These are phyloP conservation scores for Aspergillus biplanus DNA, from an alignment of 495 filamentous ascomycete species.

Conservation along the genomic window DNA sequence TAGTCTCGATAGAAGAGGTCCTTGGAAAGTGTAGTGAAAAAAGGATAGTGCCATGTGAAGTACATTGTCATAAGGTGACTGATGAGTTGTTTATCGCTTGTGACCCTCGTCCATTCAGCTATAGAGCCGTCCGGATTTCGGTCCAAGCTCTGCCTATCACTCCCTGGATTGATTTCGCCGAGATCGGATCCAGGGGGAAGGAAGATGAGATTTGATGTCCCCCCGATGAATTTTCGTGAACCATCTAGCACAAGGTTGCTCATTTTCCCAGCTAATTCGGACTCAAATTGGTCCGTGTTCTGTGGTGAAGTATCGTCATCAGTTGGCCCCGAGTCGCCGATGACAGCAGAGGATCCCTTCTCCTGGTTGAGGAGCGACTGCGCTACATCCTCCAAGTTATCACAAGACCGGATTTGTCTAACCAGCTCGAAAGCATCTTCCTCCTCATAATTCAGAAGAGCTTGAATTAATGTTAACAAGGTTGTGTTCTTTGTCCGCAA, in stretches of 20 bases:
- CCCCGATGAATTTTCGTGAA: slow-evolving; percentile 88
- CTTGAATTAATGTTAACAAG: slow-evolving; percentile 87
- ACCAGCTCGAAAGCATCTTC: slow-evolving; percentile 83
- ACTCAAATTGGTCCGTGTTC: slow-evolving; percentile 69
- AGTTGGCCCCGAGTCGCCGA: slow-evolving; percentile 22
- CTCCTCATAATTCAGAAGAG: slow-evolving; percentile 82
- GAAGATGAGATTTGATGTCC: slow-evolving; percentile 92
- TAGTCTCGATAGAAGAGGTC: slow-evolving; percentile 89
- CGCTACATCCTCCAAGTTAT: slow-evolving; percentile 88
- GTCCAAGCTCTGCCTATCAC: slow-evolving; percentile 24
- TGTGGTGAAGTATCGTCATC: slow-evolving; percentile 30
- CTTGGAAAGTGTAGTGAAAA: slow-evolving; percentile 93
- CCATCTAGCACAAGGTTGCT: slow-evolving; percentile 90
- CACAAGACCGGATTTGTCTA: slow-evolving; percentile 85
- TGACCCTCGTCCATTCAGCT: slow-evolving; percentile 86
- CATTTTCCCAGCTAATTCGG: slow-evolving; percentile 89
- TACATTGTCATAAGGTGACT: slow-evolving; percentile 95
- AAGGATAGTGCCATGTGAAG: slow-evolving; percentile 97
- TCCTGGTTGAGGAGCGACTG: slow-evolving; percentile 71
- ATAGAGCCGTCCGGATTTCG: slow-evolving; percentile 49
- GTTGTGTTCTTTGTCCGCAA: slow-evolving; percentile 87
- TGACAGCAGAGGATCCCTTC: slow-evolving; percentile 35
- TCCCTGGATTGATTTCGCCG: slow-evolving; percentile 45
- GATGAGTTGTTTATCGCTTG: slow-evolving; percentile 75
- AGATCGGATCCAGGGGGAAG: slow-evolving; percentile 59